Conservation (phyloP, 176 grass and related monocot species). For the Zea mays region Zm-B73-REFERENCE-NAM-5.0 NC_050100.1:182601501-182602000, state of each 20-base stretch:
- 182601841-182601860: conserved; percentile 30
- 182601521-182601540: too few species aligned
- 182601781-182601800: neutral
- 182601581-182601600: too few species aligned
- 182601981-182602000: conserved; percentile 33
- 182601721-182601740: too few species aligned
- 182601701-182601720: too few species aligned
- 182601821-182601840: neutral
- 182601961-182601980: conserved; percentile 4
- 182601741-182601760: neutral
- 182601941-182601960: neutral
- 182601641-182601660: too few species aligned
- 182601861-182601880: conserved; percentile 30
- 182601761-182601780: neutral
- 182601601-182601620: too few species aligned
- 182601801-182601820: neutral
- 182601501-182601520: too few species aligned
- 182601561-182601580: too few species aligned
- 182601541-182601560: too few species aligned
- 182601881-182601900: conserved; percentile 19
- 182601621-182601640: too few species aligned
- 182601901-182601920: conserved; percentile 17
- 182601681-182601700: too few species aligned
- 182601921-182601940: conserved; percentile 3
- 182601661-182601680: too few species aligned